Percentiles rank a stretch among this genome's conserved stretches.
These are phyloP conservation scores for Cicer cuneatum DNA, from an alignment of 306 rosid species.

Conservation along the genomic window DNA sequence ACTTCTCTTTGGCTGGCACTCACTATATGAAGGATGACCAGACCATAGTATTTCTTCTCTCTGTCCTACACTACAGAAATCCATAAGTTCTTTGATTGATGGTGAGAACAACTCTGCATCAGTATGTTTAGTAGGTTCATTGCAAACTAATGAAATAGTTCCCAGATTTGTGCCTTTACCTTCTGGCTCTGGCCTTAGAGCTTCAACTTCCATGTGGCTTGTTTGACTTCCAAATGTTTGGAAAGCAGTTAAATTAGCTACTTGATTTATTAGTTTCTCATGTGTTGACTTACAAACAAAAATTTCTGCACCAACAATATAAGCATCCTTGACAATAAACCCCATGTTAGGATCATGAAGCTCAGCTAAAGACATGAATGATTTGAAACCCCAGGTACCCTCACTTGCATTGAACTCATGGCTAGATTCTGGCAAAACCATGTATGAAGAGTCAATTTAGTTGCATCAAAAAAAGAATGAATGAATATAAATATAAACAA, in stretches of 20 bases:
- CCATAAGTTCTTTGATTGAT: not conserved
- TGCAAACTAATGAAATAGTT: not conserved
- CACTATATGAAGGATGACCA: constrained; percentile 30
- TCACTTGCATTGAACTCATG: not conserved
- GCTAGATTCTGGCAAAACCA: not conserved
- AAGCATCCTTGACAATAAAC: not conserved
- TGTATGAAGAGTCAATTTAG: not conserved
- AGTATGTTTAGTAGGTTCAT: not conserved
- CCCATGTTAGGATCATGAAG: not conserved
- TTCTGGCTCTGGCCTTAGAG: not conserved
- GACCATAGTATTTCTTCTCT: constrained; percentile 26
- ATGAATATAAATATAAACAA: not conserved
- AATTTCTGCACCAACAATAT: not conserved
- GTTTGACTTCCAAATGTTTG: not conserved
- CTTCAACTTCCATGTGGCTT: not conserved
- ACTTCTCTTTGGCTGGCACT: constrained; percentile 40
- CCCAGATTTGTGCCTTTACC: not conserved
- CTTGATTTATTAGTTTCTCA: not conserved
- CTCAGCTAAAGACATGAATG: not conserved
- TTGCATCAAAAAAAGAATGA: not conserved
- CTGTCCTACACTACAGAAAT: constrained; percentile 11
- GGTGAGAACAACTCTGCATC: not conserved
- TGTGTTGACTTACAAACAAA: not conserved
- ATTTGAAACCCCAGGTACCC: accelerated
- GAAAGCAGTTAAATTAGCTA: not conserved